Conservation (phyloP, 2,329 filamentous ascomycete genomes). For the Aspergillus intermedius region DNA sequence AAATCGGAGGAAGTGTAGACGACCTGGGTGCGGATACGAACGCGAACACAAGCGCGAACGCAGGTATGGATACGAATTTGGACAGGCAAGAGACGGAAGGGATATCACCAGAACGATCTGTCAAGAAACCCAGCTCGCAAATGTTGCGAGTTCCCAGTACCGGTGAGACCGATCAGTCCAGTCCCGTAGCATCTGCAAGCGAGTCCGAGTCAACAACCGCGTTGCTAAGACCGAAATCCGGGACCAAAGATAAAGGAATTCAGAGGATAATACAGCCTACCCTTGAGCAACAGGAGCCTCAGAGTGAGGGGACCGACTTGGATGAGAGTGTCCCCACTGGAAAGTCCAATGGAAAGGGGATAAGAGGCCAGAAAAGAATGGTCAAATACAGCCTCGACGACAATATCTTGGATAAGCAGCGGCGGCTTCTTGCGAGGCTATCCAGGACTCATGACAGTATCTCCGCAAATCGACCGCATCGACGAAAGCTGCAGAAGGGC, state of each 20-base stretch:
- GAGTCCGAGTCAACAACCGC: slow-evolving; percentile 29
- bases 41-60: not conserved
- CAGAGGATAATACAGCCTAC: slow-evolving; percentile 9
- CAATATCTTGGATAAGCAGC: slow-evolving; percentile 35
- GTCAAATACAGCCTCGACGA: slow-evolving; percentile 42
- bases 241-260: slow-evolving; percentile 16
- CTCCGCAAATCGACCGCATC: slow-evolving; percentile 26
- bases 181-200: slow-evolving; percentile 18
- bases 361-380: slow-evolving; percentile 23
- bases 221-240: slow-evolving; percentile 20
- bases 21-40: slow-evolving; percentile 8
- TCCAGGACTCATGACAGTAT: slow-evolving; percentile 31
- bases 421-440: slow-evolving; percentile 33
- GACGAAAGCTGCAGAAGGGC: slow-evolving; percentile 45
- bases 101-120: slow-evolving; percentile 1
- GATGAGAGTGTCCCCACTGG: slow-evolving; percentile 6
- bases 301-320: slow-evolving; percentile 19
- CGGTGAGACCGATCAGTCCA: slow-evolving; percentile 15
- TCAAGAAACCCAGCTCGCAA: slow-evolving; percentile 8
- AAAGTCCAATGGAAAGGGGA: not conserved
- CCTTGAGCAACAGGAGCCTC: slow-evolving; percentile 30
- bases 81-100: not conserved
- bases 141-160: slow-evolving; percentile 12
- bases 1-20: slow-evolving; percentile 13
- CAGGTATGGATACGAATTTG: slow-evolving; percentile 3